Percentiles rank a stretch among this genome's conserved stretches.
These are phyloP conservation scores for Phanerochaete sordida DNA, from an alignment of 768 basidiomycete species.

Conservation along the genomic window DNA sequence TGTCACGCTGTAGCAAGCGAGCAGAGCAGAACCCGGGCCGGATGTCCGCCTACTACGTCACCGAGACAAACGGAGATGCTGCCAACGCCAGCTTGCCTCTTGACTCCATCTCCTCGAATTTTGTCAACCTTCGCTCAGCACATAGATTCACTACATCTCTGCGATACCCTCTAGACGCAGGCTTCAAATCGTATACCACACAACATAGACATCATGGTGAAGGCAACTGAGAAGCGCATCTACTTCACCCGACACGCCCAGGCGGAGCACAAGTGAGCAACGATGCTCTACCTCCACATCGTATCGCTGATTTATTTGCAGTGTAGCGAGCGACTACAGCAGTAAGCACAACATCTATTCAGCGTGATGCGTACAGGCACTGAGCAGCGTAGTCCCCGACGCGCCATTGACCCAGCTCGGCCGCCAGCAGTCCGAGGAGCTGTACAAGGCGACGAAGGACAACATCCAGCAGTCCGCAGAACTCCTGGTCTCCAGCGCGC, in stretches of 20 bases:
- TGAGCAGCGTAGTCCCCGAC: conserved; percentile 19
- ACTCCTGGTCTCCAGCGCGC: conserved; percentile 23
- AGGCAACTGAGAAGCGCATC: conserved; percentile 25
- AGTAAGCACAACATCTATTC: conserved; percentile 13
- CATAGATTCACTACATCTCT: no score
- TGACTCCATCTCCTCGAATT: no score
- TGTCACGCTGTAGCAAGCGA: no score
- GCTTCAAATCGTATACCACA: no score
- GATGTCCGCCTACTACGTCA: no score
- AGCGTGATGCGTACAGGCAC: not conserved
- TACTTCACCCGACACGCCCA: conserved; percentile 27
- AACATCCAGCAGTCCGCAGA: conserved; percentile 22
- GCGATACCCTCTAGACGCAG: no score
- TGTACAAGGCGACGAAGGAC: conserved; percentile 21
- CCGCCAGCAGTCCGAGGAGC: conserved; percentile 20
- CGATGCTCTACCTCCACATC: not conserved
- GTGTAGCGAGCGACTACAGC: conserved; percentile 22
- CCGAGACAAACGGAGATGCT: no score
- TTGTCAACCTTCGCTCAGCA: no score
- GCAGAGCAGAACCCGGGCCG: no score
- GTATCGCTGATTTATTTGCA: conserved; percentile 2
- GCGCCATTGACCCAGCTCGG: conserved; percentile 24
- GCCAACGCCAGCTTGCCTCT: no score
- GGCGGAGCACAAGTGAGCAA: conserved; percentile 27
- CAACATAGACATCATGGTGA: conserved; percentile 9